Evolutionary conservation across 2,329 filamentous ascomycete species (phyloP).

Genomic region (Xylariales sp.): DNA sequence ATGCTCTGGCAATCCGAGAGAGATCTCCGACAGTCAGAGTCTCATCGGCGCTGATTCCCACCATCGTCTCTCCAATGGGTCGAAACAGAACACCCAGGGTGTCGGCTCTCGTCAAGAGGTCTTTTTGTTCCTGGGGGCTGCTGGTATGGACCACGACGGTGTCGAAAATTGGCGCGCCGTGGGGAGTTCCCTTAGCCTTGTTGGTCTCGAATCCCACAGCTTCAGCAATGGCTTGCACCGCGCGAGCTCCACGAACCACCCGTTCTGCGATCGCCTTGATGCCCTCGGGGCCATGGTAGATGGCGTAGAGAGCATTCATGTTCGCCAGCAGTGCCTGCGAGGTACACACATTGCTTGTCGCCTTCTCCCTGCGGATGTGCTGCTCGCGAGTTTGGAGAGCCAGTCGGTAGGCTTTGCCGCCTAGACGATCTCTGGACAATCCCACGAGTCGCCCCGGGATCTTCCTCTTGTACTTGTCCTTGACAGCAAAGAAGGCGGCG

Average conservation of each 20-base stretch:
- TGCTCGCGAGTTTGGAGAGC: conserved; percentile 92
- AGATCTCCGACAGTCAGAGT: conserved; percentile 52
- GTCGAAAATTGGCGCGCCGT: conserved; percentile 67
- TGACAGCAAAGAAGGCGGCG: conserved; percentile 91
- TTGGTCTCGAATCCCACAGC: conserved; percentile 60
- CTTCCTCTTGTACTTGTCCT: conserved; percentile 89
- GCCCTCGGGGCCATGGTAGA: conserved; percentile 86
- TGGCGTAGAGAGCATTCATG: conserved; percentile 91
- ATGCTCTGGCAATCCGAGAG: conserved; percentile 10
- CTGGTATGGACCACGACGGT: conserved; percentile 66
- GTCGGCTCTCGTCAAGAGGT: conserved; percentile 47
- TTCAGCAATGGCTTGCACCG: conserved; percentile 62
- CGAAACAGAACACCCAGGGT: conserved; percentile 58
- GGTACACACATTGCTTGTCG: conserved; percentile 95
- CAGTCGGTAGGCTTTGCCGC: conserved; percentile 74
- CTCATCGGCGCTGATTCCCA: conserved; percentile 79
- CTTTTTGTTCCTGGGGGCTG: conserved; percentile 39
- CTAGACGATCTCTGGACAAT: conserved; percentile 84
- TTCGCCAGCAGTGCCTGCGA: conserved; percentile 91
- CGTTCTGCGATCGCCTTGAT: conserved; percentile 79
- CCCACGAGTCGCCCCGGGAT: conserved; percentile 89
- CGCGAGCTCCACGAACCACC: conserved; percentile 65
- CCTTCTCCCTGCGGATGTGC: conserved; percentile 93
- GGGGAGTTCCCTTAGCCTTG: conserved; percentile 49
- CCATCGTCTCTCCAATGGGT: conserved; percentile 50